These are phyloP conservation scores for Blastocystis sp. DNA, from an alignment of 352 stramenopile genomes.

Conservation along the genomic window DNA sequence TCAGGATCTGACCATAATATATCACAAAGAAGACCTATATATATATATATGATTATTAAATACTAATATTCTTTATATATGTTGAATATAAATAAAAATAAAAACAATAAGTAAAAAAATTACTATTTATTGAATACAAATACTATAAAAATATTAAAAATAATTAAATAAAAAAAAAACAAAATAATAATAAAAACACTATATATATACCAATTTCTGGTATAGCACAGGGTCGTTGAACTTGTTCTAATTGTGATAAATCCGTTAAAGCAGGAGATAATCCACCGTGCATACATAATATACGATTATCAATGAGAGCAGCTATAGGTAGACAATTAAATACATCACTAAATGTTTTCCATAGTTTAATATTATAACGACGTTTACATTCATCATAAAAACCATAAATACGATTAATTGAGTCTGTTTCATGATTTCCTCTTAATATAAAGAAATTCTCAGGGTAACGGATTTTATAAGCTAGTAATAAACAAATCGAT, in stretches of 20 bases:
- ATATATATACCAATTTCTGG: too few species aligned
- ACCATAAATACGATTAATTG: conserved; percentile 97
- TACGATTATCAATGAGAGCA: conserved; percentile 94
- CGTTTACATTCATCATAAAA: conserved; percentile 95
- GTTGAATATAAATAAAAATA: conserved; percentile 49
- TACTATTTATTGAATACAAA: too few species aligned
- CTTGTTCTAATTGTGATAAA: conserved; percentile 52
- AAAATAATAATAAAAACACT: too few species aligned
- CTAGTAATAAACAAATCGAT: conserved; percentile 80
- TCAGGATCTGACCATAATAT: conserved; percentile 94
- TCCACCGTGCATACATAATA: conserved; percentile 95
- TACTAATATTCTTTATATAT: too few species aligned
- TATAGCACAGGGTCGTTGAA: conserved; percentile 50
- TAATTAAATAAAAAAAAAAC: too few species aligned
- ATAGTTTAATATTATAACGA: conserved; percentile 57
- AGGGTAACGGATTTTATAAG: conserved; percentile 92
- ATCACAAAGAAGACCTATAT: conserved; percentile 87
- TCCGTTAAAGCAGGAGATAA: conserved; percentile 76
- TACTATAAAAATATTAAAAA: conserved; percentile 39
- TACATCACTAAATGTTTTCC: conserved; percentile 61
- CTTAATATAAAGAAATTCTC: conserved; percentile 90
- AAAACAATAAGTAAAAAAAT: too few species aligned
- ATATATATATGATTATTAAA: too few species aligned
- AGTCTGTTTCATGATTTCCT: conserved; percentile 92
- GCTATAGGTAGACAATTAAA: conserved; percentile 79